Percentiles rank a stretch among this genome's conserved stretches.
These are phyloP conservation scores for Prosopis cineraria DNA, from an alignment of 306 rosid species.

Conservation along the genomic window DNA sequence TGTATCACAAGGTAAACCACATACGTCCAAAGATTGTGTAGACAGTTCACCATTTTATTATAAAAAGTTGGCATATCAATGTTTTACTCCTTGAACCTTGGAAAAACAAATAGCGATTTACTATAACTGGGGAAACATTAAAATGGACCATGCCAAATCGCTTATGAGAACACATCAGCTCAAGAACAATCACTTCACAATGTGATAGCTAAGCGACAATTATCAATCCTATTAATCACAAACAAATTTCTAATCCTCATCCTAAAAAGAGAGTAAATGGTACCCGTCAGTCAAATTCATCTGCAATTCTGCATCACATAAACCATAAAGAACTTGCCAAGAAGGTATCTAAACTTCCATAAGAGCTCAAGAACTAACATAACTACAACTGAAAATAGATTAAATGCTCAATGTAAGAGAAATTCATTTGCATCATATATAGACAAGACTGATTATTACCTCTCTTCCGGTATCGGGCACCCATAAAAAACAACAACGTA, in stretches of 20 bases:
- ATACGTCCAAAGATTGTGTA: background rate
- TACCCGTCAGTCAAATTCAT: background rate
- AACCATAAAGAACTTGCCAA: background rate
- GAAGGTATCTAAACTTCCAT: background rate
- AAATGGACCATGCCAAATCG: background rate
- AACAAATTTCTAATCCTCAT: background rate
- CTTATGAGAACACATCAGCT: background rate
- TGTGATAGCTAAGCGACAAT: background rate
- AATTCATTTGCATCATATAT: background rate
- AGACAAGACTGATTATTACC: slow-evolving; percentile 41
- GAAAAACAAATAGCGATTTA: background rate
- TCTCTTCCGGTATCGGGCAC: slow-evolving; percentile 87
- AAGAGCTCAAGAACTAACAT: background rate
- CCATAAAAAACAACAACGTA: slow-evolving; percentile 90
- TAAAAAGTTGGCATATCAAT: background rate
- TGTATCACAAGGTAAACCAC: background rate
- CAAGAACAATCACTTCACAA: background rate
- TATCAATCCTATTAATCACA: background rate
- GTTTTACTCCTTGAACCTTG: background rate
- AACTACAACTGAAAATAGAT: background rate
- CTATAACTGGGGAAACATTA: background rate
- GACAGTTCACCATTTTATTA: background rate
- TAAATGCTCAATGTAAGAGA: background rate
- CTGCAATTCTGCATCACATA: background rate
- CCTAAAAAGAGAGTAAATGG: background rate